A percentile compares a stretch with the other conserved stretches of the same genome.
These are phyloP conservation scores for Salix udensis DNA, from an alignment of 345 rosid species.

Conservation along the genomic window DNA sequence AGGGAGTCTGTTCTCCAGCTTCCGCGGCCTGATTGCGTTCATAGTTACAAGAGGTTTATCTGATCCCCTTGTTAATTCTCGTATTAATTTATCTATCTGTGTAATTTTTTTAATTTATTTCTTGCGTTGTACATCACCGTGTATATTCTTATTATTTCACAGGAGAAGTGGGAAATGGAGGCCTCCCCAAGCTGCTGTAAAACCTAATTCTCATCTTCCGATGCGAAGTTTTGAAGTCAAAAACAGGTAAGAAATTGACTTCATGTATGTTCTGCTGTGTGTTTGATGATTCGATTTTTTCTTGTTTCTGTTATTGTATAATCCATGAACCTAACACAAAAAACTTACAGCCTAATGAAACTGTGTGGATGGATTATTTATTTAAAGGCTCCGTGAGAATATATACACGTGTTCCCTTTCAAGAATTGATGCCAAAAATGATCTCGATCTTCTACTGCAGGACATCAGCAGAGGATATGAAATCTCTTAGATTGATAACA, in stretches of 20 bases:
- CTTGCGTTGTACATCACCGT: neutral
- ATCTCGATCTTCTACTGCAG: constrained; percentile 32
- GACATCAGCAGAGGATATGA: constrained; percentile 69
- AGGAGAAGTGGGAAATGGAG: constrained; percentile 49
- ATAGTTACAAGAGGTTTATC: constrained; percentile 41
- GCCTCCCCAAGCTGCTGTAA: constrained; percentile 59
- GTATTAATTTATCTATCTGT: neutral
- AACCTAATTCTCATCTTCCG: constrained; percentile 68
- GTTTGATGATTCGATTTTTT: too few relatives aligned
- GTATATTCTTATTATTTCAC: neutral
- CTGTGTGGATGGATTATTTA: neutral
- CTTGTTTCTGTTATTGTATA: neutral
- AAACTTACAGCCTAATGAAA: too few relatives aligned
- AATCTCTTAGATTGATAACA: constrained; percentile 66
- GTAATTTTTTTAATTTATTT: neutral
- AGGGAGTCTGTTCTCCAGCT: constrained; percentile 33
- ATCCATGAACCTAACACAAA: neutral
- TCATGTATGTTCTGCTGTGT: neutral
- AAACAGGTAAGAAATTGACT: constrained; percentile 40
- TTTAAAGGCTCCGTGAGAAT: neutral
- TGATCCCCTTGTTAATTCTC: neutral
- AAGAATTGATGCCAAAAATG: constrained; percentile 8
- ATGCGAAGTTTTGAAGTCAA: constrained; percentile 73
- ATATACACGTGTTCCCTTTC: neutral
- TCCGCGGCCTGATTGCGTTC: constrained; percentile 26